Conservation (phyloP, 495 filamentous ascomycete genomes). For the Podospora pseudocomata region DNA sequence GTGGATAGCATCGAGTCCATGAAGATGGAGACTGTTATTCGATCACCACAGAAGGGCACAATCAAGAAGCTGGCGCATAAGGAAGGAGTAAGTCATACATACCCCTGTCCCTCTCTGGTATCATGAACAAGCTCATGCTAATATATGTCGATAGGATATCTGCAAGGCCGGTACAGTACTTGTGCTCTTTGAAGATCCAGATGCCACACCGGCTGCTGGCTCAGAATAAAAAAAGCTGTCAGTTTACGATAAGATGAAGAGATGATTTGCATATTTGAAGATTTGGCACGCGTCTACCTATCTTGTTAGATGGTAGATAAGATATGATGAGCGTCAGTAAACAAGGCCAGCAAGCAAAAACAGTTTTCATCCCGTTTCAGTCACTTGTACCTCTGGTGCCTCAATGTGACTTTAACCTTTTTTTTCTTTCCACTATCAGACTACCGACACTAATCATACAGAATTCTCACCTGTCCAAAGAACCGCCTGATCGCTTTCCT, state of each 20-base stretch:
- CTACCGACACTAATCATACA: neutral
- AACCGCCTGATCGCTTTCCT: neutral
- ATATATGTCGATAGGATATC: constrained; percentile 44
- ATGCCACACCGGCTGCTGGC: constrained; percentile 15
- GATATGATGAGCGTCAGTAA: neutral
- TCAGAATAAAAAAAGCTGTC: constrained; percentile 21
- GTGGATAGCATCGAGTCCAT: constrained; percentile 79
- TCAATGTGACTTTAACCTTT: too few relatives aligned
- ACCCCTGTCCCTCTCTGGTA: neutral
- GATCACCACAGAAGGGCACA: constrained; percentile 78
- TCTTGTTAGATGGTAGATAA: neutral
- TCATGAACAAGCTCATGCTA: constrained; percentile 14
- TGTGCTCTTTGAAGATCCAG: constrained; percentile 52
- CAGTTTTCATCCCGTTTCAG: neutral
- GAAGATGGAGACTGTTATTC: constrained; percentile 99
- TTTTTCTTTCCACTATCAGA: too few relatives aligned
- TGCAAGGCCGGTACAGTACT: constrained; percentile 55
- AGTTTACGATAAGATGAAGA: neutral
- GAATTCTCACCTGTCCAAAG: neutral
- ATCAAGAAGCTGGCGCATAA: constrained; percentile 80
- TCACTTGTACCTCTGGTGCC: too few relatives aligned
- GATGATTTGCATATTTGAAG: neutral
- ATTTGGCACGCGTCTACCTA: neutral
- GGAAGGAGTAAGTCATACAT: constrained; percentile 65
- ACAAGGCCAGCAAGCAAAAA: neutral